These are phyloP conservation scores for Henckelia pumila DNA, from an alignment of 257 asterid genomes.

Conservation along the genomic window DNA sequence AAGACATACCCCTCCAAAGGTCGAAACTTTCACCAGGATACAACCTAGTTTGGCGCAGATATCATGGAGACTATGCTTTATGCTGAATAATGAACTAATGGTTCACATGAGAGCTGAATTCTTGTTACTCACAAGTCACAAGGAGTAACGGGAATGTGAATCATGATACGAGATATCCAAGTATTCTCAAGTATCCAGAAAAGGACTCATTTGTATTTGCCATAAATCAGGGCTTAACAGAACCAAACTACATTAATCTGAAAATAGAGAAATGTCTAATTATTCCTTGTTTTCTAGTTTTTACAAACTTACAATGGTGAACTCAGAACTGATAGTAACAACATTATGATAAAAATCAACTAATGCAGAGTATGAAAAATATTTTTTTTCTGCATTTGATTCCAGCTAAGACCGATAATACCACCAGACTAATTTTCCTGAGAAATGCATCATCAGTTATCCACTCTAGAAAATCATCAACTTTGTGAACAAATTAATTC, in stretches of 20 bases:
- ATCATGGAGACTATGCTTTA: neutral
- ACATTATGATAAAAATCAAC: neutral
- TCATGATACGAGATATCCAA: neutral
- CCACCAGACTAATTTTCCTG: neutral
- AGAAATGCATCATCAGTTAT: neutral
- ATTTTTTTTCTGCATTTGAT: neutral
- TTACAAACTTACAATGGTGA: neutral
- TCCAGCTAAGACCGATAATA: neutral
- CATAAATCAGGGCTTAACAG: neutral
- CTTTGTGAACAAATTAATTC: neutral
- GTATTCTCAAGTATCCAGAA: neutral
- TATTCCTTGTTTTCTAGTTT: neutral
- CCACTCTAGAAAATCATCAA: neutral
- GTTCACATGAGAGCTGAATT: neutral
- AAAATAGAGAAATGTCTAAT: neutral
- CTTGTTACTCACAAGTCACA: too few species aligned
- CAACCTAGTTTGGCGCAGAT: neutral
- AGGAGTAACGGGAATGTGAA: neutral
- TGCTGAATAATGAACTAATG: neutral
- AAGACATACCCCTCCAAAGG: neutral
- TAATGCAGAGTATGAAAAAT: neutral
- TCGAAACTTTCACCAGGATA: neutral
- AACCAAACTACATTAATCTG: neutral
- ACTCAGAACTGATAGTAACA: neutral
- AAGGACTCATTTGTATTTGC: neutral